These are phyloP conservation scores for Pichia sp. DNA, from an alignment of 1,139 yeast genomes.

Conservation along the genomic window DNA sequence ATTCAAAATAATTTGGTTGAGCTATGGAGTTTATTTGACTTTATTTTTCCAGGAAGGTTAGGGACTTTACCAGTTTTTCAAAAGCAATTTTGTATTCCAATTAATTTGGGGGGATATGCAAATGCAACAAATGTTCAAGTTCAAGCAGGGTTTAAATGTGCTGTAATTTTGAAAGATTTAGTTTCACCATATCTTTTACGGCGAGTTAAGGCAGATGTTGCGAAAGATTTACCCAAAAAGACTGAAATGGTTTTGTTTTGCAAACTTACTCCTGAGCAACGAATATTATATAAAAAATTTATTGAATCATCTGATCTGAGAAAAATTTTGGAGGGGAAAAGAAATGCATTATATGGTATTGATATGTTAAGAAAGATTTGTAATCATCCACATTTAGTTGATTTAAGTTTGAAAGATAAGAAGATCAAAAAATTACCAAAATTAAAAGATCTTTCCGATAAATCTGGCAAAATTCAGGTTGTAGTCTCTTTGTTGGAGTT, in stretches of 20 bases:
- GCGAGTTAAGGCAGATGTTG: conserved; percentile 91
- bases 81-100: conserved; percentile 85
- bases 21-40: conserved; percentile 91
- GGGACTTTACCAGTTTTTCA: conserved; percentile 95
- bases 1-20: conserved; percentile 89
- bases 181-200: conserved; percentile 85
- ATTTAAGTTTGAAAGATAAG: conserved; percentile 38
- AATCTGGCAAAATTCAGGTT: conserved; percentile 91
- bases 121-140: conserved; percentile 95
- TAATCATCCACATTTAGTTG: conserved; percentile 88
- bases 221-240: conserved; percentile 88
- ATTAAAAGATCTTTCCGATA: conserved; percentile 23
- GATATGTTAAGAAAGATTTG: conserved; percentile 87
- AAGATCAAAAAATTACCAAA: conserved; percentile 30
- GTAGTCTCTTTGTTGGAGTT: conserved; percentile 63
- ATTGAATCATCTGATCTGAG: conserved; percentile 67
- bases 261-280: conserved; percentile 69
- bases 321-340: conserved; percentile 65
- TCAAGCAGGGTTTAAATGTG: conserved; percentile 94
- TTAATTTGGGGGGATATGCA: conserved; percentile 96
- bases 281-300: conserved; percentile 65
- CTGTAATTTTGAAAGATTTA: conserved; percentile 78
- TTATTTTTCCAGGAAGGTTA: conserved; percentile 86
- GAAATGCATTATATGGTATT: conserved; percentile 84
- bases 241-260: conserved; percentile 92